Conservation (phyloP, 1,139 yeast species). For the Yamadazyma taylorii region DNA sequence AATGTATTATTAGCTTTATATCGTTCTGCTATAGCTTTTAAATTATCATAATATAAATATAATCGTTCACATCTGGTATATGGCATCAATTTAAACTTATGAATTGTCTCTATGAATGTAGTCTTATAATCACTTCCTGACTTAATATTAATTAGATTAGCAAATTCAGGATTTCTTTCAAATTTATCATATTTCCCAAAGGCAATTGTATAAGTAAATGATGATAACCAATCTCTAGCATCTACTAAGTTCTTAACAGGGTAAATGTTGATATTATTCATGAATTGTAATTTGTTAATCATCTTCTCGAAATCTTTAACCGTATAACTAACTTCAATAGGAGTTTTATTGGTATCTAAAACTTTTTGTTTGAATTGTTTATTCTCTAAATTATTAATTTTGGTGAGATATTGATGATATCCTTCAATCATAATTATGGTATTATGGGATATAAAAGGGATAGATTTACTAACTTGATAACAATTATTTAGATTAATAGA, state of each 20-base stretch:
- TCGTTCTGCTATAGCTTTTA: constrained; percentile 36
- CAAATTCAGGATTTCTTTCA: constrained; percentile 52
- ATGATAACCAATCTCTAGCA: constrained; percentile 51
- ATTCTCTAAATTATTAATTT: constrained; percentile 47
- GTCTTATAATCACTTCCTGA: constrained; percentile 52
- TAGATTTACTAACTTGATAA: not conserved
- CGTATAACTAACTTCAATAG: constrained; percentile 22
- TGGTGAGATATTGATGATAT: constrained; percentile 43
- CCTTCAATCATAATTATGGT: constrained; percentile 51
- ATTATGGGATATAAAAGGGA: constrained; percentile 6
- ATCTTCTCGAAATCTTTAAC: constrained; percentile 38
- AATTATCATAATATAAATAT: constrained; percentile 34
- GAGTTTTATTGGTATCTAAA: constrained; percentile 19
- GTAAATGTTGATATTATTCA: constrained; percentile 44
- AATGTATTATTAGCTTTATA: constrained; percentile 24
- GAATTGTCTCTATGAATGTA: constrained; percentile 48
- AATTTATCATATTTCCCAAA: constrained; percentile 53
- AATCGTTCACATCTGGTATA: constrained; percentile 39
- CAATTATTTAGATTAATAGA: constrained; percentile 10
- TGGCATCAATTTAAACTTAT: constrained; percentile 59
- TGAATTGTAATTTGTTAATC: constrained; percentile 30
- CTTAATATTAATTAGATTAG: constrained; percentile 54
- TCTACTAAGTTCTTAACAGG: constrained; percentile 49
- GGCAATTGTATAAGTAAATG: constrained; percentile 58
- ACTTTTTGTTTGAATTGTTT: constrained; percentile 44